A percentile compares a stretch with the other conserved stretches of the same genome.
Evolutionary conservation across 805 yeast species (phyloP).

Genomic region (Saccharomyces mikatae): DNA sequence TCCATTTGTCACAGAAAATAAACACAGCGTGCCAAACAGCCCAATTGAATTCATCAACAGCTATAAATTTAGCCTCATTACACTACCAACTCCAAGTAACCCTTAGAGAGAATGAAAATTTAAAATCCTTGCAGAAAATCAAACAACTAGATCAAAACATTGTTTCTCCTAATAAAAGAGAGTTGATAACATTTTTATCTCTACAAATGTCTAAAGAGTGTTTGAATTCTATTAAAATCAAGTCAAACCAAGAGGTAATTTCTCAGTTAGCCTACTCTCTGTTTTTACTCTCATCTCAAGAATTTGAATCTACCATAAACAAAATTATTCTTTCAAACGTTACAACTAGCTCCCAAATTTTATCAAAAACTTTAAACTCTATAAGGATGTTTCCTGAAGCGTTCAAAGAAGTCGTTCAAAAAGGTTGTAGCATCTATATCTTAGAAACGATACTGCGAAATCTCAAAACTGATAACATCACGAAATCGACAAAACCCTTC

Average conservation of each 20-base stretch:
- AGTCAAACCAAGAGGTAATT: conserved; percentile 6
- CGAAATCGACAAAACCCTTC: background rate
- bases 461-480: conserved; percentile 8
- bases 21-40: background rate
- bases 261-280: conserved; percentile 11
- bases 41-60: conserved; percentile 1
- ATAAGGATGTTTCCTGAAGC: conserved; percentile 19
- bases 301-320: conserved; percentile 16
- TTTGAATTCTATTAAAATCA: conserved; percentile 5
- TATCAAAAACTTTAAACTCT: conserved; percentile 25
- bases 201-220: conserved; percentile 12
- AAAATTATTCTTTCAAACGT: conserved; percentile 19
- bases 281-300: conserved; percentile 17
- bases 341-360: conserved; percentile 12
- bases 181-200: conserved; percentile 14
- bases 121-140: conserved; percentile 21
- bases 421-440: conserved; percentile 8
- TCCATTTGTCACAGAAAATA: conserved; percentile 22
- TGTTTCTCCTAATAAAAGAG: conserved; percentile 15
- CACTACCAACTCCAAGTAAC: conserved; percentile 22
- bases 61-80: conserved; percentile 17
- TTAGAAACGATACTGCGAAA: conserved; percentile 16
- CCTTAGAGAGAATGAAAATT: conserved; percentile 20
- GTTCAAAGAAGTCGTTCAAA: conserved; percentile 15
- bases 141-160: conserved; percentile 18